Evolutionary conservation across 202 grass and related monocot species (phyloP).

Genomic region (Zoysia matrella): DNA sequence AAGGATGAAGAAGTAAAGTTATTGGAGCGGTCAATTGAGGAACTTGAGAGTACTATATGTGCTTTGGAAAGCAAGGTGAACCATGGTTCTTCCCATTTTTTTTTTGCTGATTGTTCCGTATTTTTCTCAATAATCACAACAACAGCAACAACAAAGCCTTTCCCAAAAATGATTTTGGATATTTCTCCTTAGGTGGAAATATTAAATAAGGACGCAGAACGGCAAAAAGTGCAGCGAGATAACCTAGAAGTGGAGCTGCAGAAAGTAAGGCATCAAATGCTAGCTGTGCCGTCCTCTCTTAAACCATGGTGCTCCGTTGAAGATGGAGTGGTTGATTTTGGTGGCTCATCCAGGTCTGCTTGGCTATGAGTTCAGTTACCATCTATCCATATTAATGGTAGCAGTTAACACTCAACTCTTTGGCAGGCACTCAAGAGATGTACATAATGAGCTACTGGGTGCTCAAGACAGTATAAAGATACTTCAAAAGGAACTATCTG

Average conservation of each 20-base stretch:
- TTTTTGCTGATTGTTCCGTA: neutral
- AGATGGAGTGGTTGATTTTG: conserved; percentile 50
- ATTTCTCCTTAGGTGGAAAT: conserved; percentile 64
- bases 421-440: conserved; percentile 46
- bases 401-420: conserved; percentile 26
- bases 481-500: conserved; percentile 78
- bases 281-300: conserved; percentile 46
- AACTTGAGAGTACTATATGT: conserved; percentile 85
- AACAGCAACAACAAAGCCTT: neutral
- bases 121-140: neutral
- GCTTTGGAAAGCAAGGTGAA: conserved; percentile 84
- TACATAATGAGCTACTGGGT: conserved; percentile 52
- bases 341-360: conserved; percentile 50
- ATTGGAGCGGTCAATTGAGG: conserved; percentile 82
- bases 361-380: conserved; percentile 33
- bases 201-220: conserved; percentile 78
- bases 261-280: conserved; percentile 74
- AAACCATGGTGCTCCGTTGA: conserved; percentile 38
- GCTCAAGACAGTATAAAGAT: conserved; percentile 69
- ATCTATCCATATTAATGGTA: conserved; percentile 5
- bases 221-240: conserved; percentile 73
- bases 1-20: conserved; percentile 95
- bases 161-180: neutral
- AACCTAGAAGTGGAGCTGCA: conserved; percentile 81
- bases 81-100: conserved; percentile 32